Evolutionary conservation across 2,329 filamentous ascomycete species (phyloP).

Genomic region (Arthrobotrys musiformis): DNA sequence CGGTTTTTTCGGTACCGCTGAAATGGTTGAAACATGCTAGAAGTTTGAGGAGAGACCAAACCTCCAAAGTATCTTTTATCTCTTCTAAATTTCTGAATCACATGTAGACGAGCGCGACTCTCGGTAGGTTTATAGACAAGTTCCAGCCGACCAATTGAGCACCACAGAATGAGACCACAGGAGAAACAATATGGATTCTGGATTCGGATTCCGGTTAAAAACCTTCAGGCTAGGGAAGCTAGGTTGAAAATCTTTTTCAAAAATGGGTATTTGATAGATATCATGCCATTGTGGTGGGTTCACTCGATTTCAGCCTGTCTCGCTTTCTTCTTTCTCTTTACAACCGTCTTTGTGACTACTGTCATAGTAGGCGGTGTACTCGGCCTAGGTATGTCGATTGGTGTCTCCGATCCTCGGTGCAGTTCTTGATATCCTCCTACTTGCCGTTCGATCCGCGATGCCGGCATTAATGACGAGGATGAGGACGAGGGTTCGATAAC

Average conservation of each 20-base stretch:
- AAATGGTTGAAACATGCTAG: conserved; percentile 6
- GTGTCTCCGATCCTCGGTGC: neutral
- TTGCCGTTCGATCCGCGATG: neutral
- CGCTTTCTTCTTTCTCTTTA: conserved; percentile 52
- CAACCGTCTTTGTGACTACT: conserved; percentile 24
- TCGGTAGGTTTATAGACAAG: neutral
- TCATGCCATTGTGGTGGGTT: conserved; percentile 5
- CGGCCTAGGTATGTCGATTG: neutral
- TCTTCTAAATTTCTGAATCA: neutral
- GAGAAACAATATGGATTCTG: neutral
- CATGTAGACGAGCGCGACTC: neutral
- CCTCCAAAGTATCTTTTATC: neutral
- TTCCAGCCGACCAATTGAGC: neutral
- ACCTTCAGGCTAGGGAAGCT: neutral
- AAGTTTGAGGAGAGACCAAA: conserved; percentile 12
- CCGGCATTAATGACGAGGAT: neutral
- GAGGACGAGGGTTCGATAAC: neutral
- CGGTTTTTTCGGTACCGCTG: conserved; percentile 7
- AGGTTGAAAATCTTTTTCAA: neutral
- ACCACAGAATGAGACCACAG: no score
- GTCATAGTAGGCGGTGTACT: neutral
- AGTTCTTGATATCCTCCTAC: neutral
- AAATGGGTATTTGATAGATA: neutral
- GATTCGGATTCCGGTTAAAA: conserved; percentile 1
- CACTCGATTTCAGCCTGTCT: conserved; percentile 51